Percentiles rank a stretch among this genome's conserved stretches.
These are phyloP conservation scores for Astragalus glycyphyllos DNA, from an alignment of 306 rosid genomes.

Conservation along the genomic window DNA sequence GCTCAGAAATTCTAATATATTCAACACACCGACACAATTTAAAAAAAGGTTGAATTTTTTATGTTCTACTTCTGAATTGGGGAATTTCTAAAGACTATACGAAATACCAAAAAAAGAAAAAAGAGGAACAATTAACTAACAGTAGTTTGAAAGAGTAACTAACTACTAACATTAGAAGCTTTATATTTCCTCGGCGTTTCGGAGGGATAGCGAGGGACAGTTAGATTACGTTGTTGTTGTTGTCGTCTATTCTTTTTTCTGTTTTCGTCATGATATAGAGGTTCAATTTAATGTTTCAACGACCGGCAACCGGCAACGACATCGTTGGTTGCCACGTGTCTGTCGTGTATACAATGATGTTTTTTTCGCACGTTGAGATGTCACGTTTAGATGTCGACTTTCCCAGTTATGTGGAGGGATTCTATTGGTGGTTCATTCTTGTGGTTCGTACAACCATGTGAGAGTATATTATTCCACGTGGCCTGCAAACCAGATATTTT, in stretches of 20 bases:
- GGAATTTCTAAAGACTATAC: neutral
- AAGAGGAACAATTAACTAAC: neutral
- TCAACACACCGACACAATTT: neutral
- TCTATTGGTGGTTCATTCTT: slow-evolving; percentile 16
- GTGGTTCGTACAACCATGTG: slow-evolving; percentile 42
- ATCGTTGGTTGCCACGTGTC: slow-evolving; percentile 48
- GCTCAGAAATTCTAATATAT: slow-evolving; percentile 17
- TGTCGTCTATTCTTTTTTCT: neutral
- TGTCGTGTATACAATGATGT: neutral
- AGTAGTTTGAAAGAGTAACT: too few species aligned
- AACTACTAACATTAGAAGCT: neutral
- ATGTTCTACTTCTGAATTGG: neutral
- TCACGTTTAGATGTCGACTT: slow-evolving; percentile 13
- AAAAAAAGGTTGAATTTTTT: neutral
- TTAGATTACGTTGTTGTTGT: neutral
- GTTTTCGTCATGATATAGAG: neutral
- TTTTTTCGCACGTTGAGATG: neutral
- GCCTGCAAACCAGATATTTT: slow-evolving; percentile 5
- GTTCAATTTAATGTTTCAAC: slow-evolving; percentile 14
- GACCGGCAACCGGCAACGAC: slow-evolving; percentile 29
- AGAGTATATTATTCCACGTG: slow-evolving; percentile 28
- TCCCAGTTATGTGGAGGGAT: slow-evolving; percentile 30
- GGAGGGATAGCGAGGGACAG: slow-evolving; percentile 15
- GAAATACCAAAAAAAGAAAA: neutral
- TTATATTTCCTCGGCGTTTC: neutral